Evolutionary conservation across 257 asterid genomes (phyloP), one percentile per base, ranked within the genome.

Genomic region (Linaria vulgaris): DNA sequence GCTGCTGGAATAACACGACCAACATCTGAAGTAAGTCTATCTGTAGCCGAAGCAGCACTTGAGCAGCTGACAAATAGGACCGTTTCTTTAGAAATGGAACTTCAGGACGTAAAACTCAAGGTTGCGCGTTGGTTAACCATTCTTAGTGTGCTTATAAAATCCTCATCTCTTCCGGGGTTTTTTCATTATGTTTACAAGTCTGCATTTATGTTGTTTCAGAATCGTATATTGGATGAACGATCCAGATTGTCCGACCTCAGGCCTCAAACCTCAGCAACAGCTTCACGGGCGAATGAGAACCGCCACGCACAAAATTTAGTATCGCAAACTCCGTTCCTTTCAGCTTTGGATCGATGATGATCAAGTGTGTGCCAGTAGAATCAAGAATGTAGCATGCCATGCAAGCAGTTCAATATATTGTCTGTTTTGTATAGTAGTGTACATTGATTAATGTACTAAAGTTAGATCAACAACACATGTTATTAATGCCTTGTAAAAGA

Each of bases 41-140:
- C 82, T 5, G 83, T 72, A 57, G 99, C 97, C 66, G 96, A 84
- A 78, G 95, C 75, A 69, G 97, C 96, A 71, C 85, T 94, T 38
- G 84, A 80, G 61, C 88, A 90, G 72, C 83, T 92, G 45, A 80
- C 71, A 63, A 78, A 61, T 16, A 74, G 82, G 77, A 57, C 84
- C 15, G 68, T 63, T 71, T 62, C 88, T 41, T 69, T 92, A 38
- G 95, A 89, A 79, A 85, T 78, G 78, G 94, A 92, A 72, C 81
- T 92, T 25, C 74, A 85, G 63, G 96, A 84, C 61, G 87, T 61
- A 52, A 90, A 92, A 71, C 79, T 84, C 56, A 94, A 94, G 99
- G 97, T 87, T 73, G n/a, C 47, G 22, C 31, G 50, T 39, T 16
- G 20, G 24, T 54, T 52, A 15, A 25, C 24, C 60, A 11, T 12